Evolutionary conservation across 139 green algal genomes (phyloP).

Genomic region (Klebsormidium nitens): DNA sequence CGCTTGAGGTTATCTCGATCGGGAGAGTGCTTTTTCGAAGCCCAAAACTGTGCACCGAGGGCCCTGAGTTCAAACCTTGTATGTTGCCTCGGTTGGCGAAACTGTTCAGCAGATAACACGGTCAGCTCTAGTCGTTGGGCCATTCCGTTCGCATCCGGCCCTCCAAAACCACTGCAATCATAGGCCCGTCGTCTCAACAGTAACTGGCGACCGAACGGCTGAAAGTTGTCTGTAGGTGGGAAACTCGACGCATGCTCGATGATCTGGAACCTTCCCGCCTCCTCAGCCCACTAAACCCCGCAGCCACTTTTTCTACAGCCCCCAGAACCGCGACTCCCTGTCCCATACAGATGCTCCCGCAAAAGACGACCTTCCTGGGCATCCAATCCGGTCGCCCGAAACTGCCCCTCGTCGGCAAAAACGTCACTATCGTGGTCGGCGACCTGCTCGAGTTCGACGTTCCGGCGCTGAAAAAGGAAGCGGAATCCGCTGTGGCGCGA

Average conservation of each 20-base stretch:
- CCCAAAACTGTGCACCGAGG: neutral
- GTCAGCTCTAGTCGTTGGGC: too few species aligned
- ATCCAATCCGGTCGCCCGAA: neutral
- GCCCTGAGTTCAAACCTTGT: neutral
- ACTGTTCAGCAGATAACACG: too few species aligned
- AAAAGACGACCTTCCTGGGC: conserved; percentile 3
- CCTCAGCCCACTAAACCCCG: neutral
- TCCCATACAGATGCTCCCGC: conserved; percentile 13
- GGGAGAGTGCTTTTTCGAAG: neutral
- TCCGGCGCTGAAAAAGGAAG: neutral
- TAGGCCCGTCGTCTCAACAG: too few species aligned
- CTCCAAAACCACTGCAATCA: too few species aligned
- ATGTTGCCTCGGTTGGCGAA: neutral
- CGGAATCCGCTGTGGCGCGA: neutral
- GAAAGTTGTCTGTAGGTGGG: too few species aligned
- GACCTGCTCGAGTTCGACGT: conserved; percentile 23
- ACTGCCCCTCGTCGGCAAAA: conserved; percentile 3
- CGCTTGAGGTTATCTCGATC: neutral
- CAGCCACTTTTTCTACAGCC: neutral
- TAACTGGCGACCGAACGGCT: too few species aligned
- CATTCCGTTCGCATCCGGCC: too few species aligned
- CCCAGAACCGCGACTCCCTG: neutral
- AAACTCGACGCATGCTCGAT: too few species aligned
- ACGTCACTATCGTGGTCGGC: conserved; percentile 11
- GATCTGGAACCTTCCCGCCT: neutral